A percentile compares a stretch with the other conserved stretches of the same genome.
Conservation (phyloP, 2,329 filamentous ascomycete species). For the Pseudogymnoascus sp. region DNA sequence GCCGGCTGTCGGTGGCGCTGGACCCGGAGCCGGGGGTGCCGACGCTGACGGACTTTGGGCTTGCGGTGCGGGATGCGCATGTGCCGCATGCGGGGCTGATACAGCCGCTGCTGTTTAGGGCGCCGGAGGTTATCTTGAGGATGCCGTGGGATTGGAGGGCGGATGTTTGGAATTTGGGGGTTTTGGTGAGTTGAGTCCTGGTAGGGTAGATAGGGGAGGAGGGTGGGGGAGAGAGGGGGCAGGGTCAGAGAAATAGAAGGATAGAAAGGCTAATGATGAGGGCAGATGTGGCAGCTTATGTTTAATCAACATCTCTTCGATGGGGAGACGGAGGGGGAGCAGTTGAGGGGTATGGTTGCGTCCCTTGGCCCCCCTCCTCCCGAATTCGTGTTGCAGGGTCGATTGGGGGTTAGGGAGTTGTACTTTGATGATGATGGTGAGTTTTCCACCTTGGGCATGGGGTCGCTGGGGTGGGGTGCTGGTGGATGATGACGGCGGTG, state of each 20-base stretch:
- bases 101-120: constrained; percentile 8
- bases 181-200: constrained; percentile 16
- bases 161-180: constrained; percentile 24
- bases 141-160: constrained; percentile 17
- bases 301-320: constrained; percentile 8
- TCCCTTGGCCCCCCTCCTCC: constrained; percentile 32
- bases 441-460: not conserved
- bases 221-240: too few relatives aligned
- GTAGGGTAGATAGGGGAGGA: not conserved
- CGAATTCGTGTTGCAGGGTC: constrained; percentile 17
- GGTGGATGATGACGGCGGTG: not conserved
- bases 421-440: constrained; percentile 13
- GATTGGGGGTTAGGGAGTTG: not conserved
- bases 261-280: not conserved
- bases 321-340: constrained; percentile 24
- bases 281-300: not conserved
- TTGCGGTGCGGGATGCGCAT: not conserved
- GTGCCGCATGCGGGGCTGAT: not conserved
- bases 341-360: constrained; percentile 35
- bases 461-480: not conserved
- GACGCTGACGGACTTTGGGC: not conserved
- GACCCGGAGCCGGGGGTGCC: constrained; percentile 12
- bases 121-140: constrained; percentile 20
- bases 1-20: constrained; percentile 16
- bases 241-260: not conserved